Percentiles rank a stretch among this genome's conserved stretches.
Evolutionary conservation across 108 stramenopile species (phyloP).

Genomic region (Schizochytrium sp.): DNA sequence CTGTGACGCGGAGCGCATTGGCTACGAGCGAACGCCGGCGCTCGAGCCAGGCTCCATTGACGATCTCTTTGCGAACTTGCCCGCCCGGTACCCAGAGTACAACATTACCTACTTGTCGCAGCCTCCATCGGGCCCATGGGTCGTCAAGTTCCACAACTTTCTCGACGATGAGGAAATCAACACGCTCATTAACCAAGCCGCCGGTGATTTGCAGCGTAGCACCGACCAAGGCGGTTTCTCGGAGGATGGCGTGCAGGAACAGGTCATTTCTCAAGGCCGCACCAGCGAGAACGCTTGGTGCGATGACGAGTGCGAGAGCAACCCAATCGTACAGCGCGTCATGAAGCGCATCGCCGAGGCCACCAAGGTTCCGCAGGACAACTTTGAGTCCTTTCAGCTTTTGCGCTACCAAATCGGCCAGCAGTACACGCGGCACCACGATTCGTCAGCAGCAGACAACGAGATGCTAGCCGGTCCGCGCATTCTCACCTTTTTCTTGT

Average conservation of each 20-base stretch:
- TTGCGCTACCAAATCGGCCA: conserved; percentile 57
- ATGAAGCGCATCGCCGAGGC: conserved; percentile 51
- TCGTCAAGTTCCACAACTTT: conserved; percentile 72
- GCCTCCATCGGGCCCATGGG: conserved; percentile 55
- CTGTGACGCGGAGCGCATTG: background rate
- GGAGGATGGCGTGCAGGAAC: conserved; percentile 52
- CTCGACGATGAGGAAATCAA: conserved; percentile 62
- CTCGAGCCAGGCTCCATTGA: background rate
- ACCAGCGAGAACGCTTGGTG: conserved; percentile 70
- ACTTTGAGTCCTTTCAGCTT: conserved; percentile 67
- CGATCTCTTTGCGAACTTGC: background rate
- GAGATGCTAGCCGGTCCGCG: conserved; percentile 60
- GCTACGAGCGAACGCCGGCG: background rate
- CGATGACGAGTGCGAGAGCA: conserved; percentile 45
- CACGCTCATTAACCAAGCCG: conserved; percentile 49
- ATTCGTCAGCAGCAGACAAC: conserved; percentile 38
- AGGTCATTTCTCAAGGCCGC: conserved; percentile 51
- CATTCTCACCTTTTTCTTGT: conserved; percentile 70
- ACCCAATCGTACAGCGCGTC: conserved; percentile 35
- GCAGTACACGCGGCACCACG: conserved; percentile 63
- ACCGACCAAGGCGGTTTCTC: conserved; percentile 53
- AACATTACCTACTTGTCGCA: background rate
- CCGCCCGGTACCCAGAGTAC: background rate
- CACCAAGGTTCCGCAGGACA: conserved; percentile 42
- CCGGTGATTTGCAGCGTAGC: conserved; percentile 55